Percentiles rank a stretch among this genome's conserved stretches.
phyloP scores from a whole-genome alignment of 495 filamentous ascomycete genomes.

The Tirmania nivea region DNA sequence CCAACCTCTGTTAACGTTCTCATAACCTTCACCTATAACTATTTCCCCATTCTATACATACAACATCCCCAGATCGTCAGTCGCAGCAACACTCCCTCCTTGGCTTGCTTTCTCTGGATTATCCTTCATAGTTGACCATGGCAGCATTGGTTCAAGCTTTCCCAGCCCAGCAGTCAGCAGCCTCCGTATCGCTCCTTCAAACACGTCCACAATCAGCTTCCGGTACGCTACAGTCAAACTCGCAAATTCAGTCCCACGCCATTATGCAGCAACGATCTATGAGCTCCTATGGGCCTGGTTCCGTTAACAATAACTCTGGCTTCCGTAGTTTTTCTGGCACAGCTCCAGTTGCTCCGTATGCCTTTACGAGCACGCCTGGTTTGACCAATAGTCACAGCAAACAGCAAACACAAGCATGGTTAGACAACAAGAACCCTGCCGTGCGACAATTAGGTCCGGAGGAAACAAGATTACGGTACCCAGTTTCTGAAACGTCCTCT shows the following conservation, averaged over 20 bases:
- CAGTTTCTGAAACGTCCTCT: conserved; percentile 39
- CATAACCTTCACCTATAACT: too few species aligned
- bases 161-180: conserved; percentile 44
- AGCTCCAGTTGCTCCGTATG: conserved; percentile 61
- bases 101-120: background rate
- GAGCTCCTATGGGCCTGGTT: conserved; percentile 44
- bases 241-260: conserved; percentile 28
- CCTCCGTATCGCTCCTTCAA: conserved; percentile 63
- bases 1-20: too few species aligned
- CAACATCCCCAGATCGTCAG: too few species aligned
- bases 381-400: conserved; percentile 32
- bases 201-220: conserved; percentile 51
- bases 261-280: conserved; percentile 33
- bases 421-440: conserved; percentile 17
- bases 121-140: conserved; percentile 28
- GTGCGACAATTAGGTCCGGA: conserved; percentile 29
- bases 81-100: too few species aligned
- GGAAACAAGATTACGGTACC: conserved; percentile 32
- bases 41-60: too few species aligned
- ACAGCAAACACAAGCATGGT: conserved; percentile 28
- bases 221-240: conserved; percentile 34
- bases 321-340: conserved; percentile 49
- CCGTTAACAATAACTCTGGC: conserved; percentile 27
- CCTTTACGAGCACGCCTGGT: conserved; percentile 56
- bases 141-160: conserved; percentile 83